Evolutionary conservation across 306 rosid genomes (phyloP), one percentile per base, ranked within the genome.

Genomic region (Glycyrrhiza uralensis): DNA sequence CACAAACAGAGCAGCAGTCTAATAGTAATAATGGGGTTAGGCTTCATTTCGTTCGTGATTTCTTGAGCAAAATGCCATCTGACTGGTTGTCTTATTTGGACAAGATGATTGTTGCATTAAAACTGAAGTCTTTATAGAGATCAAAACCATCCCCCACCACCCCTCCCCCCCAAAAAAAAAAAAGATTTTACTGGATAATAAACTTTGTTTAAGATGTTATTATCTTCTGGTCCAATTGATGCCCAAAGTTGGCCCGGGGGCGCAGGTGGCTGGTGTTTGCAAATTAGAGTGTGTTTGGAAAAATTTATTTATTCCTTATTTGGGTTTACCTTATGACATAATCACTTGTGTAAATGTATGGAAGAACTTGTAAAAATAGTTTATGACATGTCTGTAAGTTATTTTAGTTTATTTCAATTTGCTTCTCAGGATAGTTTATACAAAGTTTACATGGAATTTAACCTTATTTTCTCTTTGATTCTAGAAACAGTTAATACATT

Each of bases 11-110:
- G 66, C 59, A 12, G 59, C 61, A 3, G 47, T 39, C 63, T 52
- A 15, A 50, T 69, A 4, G 65, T 69, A 77, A 63, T 35, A 19
- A 17, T 56, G 73, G 76, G 66, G 15, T 59, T 65, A 46, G 60
- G 20, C 63, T 33, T 56, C 51, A 15, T 71, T 68, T 47, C 42
- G 50, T 56, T 44, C 7, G 59, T 74, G 60, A 65, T 56, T 65
- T 56, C 54, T 39, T 44, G 71, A 4, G 24, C 56, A 45, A 65
- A 65, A 45, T 44, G 17, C 71, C 45, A 65, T 29, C 39, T 26
- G 26, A 22, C 19, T 50, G 39, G 13, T 50, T 49, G 6, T 9
- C 28, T 46, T 58, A 18, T n/a, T 18, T 39, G 24, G 24, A 7
- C 2, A 5, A 20, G 50, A 46, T 18, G 4, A 56, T 42, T 62